Conservation (phyloP, 2,329 filamentous ascomycete genomes). For the Helotiales sp. region DNA sequence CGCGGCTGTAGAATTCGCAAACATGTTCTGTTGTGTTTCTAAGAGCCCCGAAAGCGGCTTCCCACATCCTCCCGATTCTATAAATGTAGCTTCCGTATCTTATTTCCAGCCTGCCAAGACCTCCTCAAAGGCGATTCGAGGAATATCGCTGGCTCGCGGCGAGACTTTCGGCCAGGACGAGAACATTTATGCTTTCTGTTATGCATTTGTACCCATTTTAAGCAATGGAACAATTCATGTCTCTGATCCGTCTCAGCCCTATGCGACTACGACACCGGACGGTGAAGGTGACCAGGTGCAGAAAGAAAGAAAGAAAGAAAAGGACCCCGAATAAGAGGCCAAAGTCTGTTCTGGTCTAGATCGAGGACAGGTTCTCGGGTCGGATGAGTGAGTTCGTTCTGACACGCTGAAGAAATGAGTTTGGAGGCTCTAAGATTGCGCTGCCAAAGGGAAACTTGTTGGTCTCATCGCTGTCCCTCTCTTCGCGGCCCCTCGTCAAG, state of each 20-base stretch:
- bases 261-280: conserved; percentile 14
- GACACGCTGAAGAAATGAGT: conserved; percentile 24
- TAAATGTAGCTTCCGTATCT: background rate
- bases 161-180: background rate
- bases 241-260: conserved; percentile 36
- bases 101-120: conserved; percentile 7
- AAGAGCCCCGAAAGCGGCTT: background rate
- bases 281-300: background rate
- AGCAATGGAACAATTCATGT: conserved; percentile 24
- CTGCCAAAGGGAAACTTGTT: background rate
- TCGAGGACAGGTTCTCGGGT: background rate
- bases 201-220: conserved; percentile 11
- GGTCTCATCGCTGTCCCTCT: background rate
- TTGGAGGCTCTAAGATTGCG: conserved; percentile 14
- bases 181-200: background rate
- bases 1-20: background rate
- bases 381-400: conserved; percentile 1
- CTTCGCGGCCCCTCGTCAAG: conserved; percentile 13
- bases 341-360: background rate
- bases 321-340: no score
- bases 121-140: background rate
- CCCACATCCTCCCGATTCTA: background rate
- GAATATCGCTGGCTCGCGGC: background rate
- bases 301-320: no score
- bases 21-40: background rate